phyloP scores from a whole-genome alignment of 257 asterid genomes.

The Lycium ferocissimum region DNA sequence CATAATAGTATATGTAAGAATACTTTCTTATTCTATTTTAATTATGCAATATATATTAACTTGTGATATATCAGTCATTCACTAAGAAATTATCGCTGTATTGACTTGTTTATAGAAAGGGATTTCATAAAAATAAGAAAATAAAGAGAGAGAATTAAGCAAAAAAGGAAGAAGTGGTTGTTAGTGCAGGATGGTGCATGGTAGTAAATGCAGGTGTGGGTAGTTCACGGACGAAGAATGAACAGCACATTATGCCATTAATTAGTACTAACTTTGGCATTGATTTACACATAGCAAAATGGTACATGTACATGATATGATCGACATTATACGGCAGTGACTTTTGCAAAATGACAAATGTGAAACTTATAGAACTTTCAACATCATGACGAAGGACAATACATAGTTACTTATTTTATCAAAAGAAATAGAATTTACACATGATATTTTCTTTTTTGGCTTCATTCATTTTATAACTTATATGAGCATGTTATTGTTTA shows the following conservation, averaged over 20 bases:
- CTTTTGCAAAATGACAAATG: slow-evolving; percentile 1
- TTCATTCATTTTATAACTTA: not conserved
- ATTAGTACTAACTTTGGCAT: not conserved
- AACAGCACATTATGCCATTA: not conserved
- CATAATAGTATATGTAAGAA: no score
- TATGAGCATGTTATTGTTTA: not conserved
- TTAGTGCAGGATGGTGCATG: slow-evolving; percentile 3
- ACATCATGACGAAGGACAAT: no score
- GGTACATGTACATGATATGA: not conserved
- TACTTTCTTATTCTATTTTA: no score
- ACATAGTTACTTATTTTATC: no score
- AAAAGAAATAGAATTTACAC: not conserved
- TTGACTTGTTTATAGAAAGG: not conserved
- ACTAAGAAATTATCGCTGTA: not conserved
- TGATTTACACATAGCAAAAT: not conserved
- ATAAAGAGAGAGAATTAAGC: not conserved
- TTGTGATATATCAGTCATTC: not conserved
- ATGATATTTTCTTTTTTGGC: not conserved
- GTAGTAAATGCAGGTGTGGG: slow-evolving; percentile 8
- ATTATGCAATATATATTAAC: not conserved
- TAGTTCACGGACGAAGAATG: not conserved
- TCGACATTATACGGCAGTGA: slow-evolving; percentile 15
- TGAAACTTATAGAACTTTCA: no score
- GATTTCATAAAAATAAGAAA: not conserved
- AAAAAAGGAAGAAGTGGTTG: slow-evolving; percentile 1